Evolutionary conservation across 2,329 filamentous ascomycete species (phyloP), one percentile per base, ranked within the genome.

Genomic region (Microcera coccophila): DNA sequence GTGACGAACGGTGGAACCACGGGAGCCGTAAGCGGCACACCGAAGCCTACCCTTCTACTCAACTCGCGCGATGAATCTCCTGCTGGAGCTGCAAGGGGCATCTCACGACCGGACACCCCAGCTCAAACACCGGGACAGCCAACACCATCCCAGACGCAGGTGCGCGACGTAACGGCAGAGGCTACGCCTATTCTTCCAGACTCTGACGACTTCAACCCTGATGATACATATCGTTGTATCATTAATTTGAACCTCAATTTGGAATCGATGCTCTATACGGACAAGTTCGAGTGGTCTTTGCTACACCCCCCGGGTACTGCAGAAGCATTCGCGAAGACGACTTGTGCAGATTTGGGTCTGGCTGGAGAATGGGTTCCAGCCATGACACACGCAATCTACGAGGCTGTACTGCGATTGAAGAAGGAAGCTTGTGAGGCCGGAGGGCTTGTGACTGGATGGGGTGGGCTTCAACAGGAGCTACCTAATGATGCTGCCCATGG

Each of bases 281-380:
- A 98, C 73, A 95, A 90, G 61, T 97, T 98, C 52, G 91, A 97
- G 64, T 97, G 91, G 91, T 97, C 91, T 4, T 73, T 98, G 16
- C 74, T 95, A 15, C 90, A 97, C 59, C 90, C 90, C 3, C 86
- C 90, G 2, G 91, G 91, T 17, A 90, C 91, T 32, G 89, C 93
- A 0, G 91, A 98, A 64, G 81, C 85, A 11, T 97, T 97, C 63
- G 90, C 93, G 24, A 89, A 88, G 61, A 82, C 89, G 52, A 97
- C 93, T 0, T 97, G 93, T 62, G 87, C 89, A 20, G 93, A 98
- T 62, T 73, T 98, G 8, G 91, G 91, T 5, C 72, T 98, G 40
- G 77, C 84, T 5, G 89, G 90, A 35, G 93, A 98, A 69, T 98
- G 93, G 90, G 82, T 95, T 4, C 87, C 90, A 3, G 88, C 89